phyloP scores from a whole-genome alignment of 768 basidiomycete genomes.

The Tricholoma terreum region DNA sequence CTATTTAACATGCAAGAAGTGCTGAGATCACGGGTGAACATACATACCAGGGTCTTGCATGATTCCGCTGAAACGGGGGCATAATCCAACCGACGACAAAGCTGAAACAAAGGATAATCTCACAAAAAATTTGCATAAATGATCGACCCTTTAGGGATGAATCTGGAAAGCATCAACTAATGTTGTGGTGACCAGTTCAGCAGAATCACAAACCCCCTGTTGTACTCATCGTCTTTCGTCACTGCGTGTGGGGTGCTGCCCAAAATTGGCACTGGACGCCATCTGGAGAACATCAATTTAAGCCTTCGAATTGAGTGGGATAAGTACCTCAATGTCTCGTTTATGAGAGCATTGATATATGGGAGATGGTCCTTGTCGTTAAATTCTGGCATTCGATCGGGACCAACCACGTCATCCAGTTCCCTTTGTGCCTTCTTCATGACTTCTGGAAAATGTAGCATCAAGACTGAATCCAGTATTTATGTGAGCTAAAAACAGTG shows the following conservation, averaged over 20 bases:
- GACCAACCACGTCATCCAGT: slow-evolving; percentile 34
- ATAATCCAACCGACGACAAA: neutral
- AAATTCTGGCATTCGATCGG: slow-evolving; percentile 38
- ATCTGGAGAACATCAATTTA: slow-evolving; percentile 1
- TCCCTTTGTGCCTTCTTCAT: slow-evolving; percentile 39
- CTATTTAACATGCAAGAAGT: no score
- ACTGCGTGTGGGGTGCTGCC: slow-evolving; percentile 35
- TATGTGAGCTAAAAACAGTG: neutral
- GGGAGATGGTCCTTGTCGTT: slow-evolving; percentile 33
- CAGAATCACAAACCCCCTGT: slow-evolving; percentile 26
- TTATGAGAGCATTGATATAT: slow-evolving; percentile 36
- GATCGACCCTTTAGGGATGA: slow-evolving; percentile 37
- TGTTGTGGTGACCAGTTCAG: neutral
- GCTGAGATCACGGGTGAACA: no score
- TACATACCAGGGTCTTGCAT: slow-evolving; percentile 30
- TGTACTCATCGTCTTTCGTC: slow-evolving; percentile 35
- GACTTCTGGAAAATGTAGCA: slow-evolving; percentile 37
- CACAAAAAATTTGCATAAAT: slow-evolving; percentile 36
- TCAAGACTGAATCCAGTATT: slow-evolving; percentile 26
- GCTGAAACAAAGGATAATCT: slow-evolving; percentile 6
- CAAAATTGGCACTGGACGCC: slow-evolving; percentile 12
- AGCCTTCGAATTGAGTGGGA: neutral
- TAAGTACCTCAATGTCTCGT: slow-evolving; percentile 33
- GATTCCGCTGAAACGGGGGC: slow-evolving; percentile 22
- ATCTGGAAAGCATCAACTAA: slow-evolving; percentile 6